Evolutionary conservation across 1,284 basidiomycete species (phyloP).

Genomic region (Acaromyces ingoldii): DNA sequence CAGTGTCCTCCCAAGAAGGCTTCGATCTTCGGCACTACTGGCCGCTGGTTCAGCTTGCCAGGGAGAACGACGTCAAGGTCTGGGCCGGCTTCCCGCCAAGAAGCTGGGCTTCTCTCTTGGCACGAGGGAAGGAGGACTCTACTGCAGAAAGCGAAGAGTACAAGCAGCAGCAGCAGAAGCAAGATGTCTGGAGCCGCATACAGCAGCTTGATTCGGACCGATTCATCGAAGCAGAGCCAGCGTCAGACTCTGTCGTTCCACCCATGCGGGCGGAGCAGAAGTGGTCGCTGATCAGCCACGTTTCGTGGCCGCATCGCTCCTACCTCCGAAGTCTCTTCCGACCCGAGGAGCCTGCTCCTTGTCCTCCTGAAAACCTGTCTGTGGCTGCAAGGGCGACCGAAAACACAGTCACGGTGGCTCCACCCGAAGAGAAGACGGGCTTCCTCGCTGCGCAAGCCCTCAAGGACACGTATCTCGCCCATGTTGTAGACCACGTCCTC

Average conservation of each 20-base stretch:
- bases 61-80: conserved; percentile 26
- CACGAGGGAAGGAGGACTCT: conserved; percentile 17
- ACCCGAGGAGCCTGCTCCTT: conserved; percentile 26
- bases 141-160: conserved; percentile 13
- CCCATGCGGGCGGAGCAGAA: too few relatives aligned
- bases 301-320: conserved; percentile 28
- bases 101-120: conserved; percentile 27
- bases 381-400: neutral
- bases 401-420: neutral
- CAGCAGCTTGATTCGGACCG: too few relatives aligned
- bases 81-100: conserved; percentile 40
- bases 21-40: conserved; percentile 33
- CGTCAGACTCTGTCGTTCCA: too few relatives aligned
- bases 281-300: conserved; percentile 18
- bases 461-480: conserved; percentile 36
- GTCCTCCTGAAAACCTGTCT: conserved; percentile 13
- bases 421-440: conserved; percentile 19
- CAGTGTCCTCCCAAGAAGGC: conserved; percentile 24
- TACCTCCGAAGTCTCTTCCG: conserved; percentile 30
- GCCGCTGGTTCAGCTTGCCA: conserved; percentile 33
- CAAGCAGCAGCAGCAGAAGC: conserved; percentile 12
- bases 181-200: neutral
- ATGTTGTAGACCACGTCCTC: conserved; percentile 26
- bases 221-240: too few relatives aligned
- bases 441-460: conserved; percentile 35